phyloP scores from a whole-genome alignment of 2,329 filamentous ascomycete species.

The Fusarium hostae region DNA sequence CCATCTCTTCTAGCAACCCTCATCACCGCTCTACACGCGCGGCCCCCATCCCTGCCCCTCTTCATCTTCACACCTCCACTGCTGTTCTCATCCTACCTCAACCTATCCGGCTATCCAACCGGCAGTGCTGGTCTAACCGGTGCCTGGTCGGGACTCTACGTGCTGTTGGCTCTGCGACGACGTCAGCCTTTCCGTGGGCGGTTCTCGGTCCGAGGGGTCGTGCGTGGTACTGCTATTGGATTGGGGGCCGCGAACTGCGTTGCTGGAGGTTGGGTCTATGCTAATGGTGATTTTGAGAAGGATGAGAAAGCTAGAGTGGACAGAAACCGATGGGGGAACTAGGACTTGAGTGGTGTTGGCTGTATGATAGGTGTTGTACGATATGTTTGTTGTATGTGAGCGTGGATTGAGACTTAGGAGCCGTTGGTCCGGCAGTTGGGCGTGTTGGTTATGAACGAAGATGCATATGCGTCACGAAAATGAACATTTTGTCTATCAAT shows the following conservation, averaged over 20 bases:
- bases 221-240: conserved; percentile 62
- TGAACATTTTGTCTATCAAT: neutral
- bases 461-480: neutral
- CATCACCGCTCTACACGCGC: conserved; percentile 65
- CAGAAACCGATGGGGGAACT: conserved; percentile 62
- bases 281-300: conserved; percentile 60
- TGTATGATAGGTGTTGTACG: conserved; percentile 31
- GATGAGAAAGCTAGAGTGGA: conserved; percentile 61
- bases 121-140: conserved; percentile 66
- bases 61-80: conserved; percentile 64
- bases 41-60: conserved; percentile 64
- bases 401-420: neutral
- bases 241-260: conserved; percentile 60
- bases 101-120: conserved; percentile 67
- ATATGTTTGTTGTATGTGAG: conserved; percentile 10
- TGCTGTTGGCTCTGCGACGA: conserved; percentile 63
- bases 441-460: neutral
- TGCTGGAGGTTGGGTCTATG: conserved; percentile 64
- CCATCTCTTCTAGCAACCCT: conserved; percentile 67
- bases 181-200: conserved; percentile 55
- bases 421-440: neutral
- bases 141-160: conserved; percentile 68
- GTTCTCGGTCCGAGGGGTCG: conserved; percentile 60
- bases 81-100: conserved; percentile 68
- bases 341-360: neutral